Percentiles rank a stretch among this genome's conserved stretches.
Evolutionary conservation across 192 early-diverging fungal genomes (phyloP).

Genomic region (Phycomyces nitens): DNA sequence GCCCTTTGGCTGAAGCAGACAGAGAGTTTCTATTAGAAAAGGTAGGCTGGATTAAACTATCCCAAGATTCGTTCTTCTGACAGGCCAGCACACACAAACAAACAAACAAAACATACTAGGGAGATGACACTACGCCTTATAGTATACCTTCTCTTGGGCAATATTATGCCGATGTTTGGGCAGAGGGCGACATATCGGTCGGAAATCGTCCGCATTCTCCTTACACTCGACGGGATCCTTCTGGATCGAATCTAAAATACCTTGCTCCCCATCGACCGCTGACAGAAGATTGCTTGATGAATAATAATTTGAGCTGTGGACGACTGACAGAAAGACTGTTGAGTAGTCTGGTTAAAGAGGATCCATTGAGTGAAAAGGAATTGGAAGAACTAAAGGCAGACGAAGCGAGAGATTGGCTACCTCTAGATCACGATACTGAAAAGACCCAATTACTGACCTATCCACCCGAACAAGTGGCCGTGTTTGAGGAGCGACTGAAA

Average conservation of each 20-base stretch:
- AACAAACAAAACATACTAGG: too few relatives aligned
- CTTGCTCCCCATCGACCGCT: constrained; percentile 19
- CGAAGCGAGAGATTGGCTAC: constrained; percentile 17
- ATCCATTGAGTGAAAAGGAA: not conserved
- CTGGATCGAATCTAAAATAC: not conserved
- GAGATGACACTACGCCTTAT: constrained; percentile 44
- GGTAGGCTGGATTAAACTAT: constrained; percentile 46
- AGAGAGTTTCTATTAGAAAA: constrained; percentile 61
- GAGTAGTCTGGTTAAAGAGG: constrained; percentile 64
- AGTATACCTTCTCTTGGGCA: constrained; percentile 75
- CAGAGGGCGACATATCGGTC: constrained; percentile 54
- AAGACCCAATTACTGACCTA: constrained; percentile 47
- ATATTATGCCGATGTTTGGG: constrained; percentile 63
- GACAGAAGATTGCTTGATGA: constrained; percentile 13
- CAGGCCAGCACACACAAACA: constrained; percentile 66
- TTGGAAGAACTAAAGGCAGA: constrained; percentile 51
- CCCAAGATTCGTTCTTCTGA: too few relatives aligned
- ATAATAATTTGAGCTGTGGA: constrained; percentile 20
- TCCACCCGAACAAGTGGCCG: not conserved
- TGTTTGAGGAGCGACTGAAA: constrained; percentile 71
- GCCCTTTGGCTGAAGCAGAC: constrained; percentile 78
- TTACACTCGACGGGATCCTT: constrained; percentile 17
- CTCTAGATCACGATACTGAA: constrained; percentile 50
- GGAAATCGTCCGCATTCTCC: constrained; percentile 23
- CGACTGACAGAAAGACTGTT: constrained; percentile 78